Evolutionary conservation across 164 flowering plant genomes (phyloP), one percentile per base, ranked within the genome.

Genomic region (Stephania yunnanensis): DNA sequence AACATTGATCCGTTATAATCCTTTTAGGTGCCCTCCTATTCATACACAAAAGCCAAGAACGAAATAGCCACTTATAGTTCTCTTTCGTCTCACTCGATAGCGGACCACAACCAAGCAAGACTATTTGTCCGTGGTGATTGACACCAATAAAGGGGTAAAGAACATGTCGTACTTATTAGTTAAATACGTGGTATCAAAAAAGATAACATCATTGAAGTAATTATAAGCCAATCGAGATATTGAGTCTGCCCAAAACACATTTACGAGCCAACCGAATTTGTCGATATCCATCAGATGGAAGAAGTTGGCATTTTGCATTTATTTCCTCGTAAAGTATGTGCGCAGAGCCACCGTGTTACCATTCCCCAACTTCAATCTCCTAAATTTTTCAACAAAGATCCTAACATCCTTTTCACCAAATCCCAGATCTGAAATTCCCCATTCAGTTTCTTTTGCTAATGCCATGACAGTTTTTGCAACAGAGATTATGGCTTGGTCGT

Each of bases 171-270:
- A 25, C 25, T 25, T 25, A 25, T 25, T 25, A 25, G 25, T 25
- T 25, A 25, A 25, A 25, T 25, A 25, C 25, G 0, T 25, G 25
- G 25, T 25, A 25, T 25, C 76, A 87, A 71, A 68, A 88, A 91
- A 77, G 83, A 87, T 55, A 83, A 82, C 72, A 80, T 91, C 93
- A 70, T 87, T 80, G 46, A 91, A 91, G 76, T 88, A 84, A 70
- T 74, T 53, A 73, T 82, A 83, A 29, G 92, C 86, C 46, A 87
- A 88, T 78, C 94, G 89, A 50, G 91, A 84, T 80, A 85, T 74
- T 67, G 89, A 79, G 79, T 92, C 91, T 44, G 83, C 78, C 97
- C 97, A 92, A 74, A 90, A 89, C 1, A 88, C 87, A 83, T 88
- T 89, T 73, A 87, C 79, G 74, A 89, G 22, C 72, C 71, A 61